These are phyloP conservation scores for Fusarium succisae DNA, from an alignment of 2,329 filamentous ascomycete genomes.

Conservation along the genomic window DNA sequence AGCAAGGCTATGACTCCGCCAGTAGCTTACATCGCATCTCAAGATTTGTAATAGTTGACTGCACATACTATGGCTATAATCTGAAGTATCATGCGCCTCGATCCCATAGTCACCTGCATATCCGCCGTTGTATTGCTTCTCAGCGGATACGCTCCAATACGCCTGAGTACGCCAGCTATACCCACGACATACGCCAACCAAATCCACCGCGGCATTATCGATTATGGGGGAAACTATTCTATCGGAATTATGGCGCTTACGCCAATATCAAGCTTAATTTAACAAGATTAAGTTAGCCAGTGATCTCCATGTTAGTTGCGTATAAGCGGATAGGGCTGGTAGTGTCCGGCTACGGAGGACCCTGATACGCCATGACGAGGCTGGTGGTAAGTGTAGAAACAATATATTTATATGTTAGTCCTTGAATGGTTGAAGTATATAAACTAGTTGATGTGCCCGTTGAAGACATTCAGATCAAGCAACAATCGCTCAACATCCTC, in stretches of 20 bases:
- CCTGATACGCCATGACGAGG: background rate
- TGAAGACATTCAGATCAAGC: background rate
- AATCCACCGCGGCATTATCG: background rate
- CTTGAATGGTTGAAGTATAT: background rate
- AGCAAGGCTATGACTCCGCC: background rate
- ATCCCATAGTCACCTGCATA: too few relatives aligned
- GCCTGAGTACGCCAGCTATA: background rate
- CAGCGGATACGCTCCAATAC: conserved; percentile 10
- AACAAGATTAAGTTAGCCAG: background rate
- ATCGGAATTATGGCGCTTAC: background rate
- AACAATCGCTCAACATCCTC: background rate
- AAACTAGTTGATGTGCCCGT: background rate
- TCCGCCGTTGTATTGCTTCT: background rate
- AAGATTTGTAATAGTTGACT: background rate
- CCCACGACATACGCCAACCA: background rate
- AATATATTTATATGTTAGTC: rapidly evolving
- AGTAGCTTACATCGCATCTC: background rate
- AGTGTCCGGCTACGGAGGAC: background rate
- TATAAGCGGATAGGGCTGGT: background rate
- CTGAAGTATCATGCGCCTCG: rapidly evolving
- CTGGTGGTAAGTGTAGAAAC: too few relatives aligned
- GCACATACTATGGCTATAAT: rapidly evolving
- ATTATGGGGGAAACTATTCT: too few relatives aligned
- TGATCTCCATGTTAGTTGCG: background rate
- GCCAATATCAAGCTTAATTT: background rate